Percentiles rank a stretch among this genome's conserved stretches.
These are phyloP conservation scores for Metschnikowia gelsemii DNA, from an alignment of 805 yeast genomes.

Conservation along the genomic window DNA sequence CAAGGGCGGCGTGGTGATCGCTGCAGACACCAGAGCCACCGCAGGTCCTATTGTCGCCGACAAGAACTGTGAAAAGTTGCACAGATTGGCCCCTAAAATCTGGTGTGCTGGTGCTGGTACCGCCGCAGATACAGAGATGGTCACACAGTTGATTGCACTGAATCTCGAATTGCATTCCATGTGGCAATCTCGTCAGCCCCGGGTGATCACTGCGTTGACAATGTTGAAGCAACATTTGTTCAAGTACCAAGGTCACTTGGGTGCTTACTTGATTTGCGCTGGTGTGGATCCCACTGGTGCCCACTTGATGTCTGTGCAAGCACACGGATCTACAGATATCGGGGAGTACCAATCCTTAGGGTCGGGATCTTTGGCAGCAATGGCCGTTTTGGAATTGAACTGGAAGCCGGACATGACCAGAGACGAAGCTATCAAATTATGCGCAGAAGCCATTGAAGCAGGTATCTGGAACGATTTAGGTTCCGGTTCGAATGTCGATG, in stretches of 20 bases:
- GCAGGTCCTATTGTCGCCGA: conserved; percentile 96
- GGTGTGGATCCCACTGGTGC: conserved; percentile 97
- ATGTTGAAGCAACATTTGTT: conserved; percentile 92
- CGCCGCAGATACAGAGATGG: conserved; percentile 99
- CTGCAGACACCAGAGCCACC: conserved; percentile 98
- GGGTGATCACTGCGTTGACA: conserved; percentile 91
- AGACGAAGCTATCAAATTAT: conserved; percentile 89
- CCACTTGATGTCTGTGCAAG: conserved; percentile 88
- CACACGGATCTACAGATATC: conserved; percentile 97
- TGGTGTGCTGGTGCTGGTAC: conserved; percentile 99
- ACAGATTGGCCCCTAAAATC: conserved; percentile 82
- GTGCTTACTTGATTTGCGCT: conserved; percentile 97
- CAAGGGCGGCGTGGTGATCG: conserved; percentile 92
- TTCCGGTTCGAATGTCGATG: conserved; percentile 96
- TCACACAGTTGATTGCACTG: conserved; percentile 87
- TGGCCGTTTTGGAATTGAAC: conserved; percentile 90
- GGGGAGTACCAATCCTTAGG: conserved; percentile 93
- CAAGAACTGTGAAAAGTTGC: conserved; percentile 95
- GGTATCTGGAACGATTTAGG: conserved; percentile 99
- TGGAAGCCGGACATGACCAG: conserved; percentile 77
- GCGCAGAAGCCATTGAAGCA: conserved; percentile 90
- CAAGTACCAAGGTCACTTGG: conserved; percentile 95
- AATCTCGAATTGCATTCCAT: conserved; percentile 88
- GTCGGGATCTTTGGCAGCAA: conserved; percentile 96
- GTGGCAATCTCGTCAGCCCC: conserved; percentile 80